A percentile compares a stretch with the other conserved stretches of the same genome.
These are phyloP conservation scores for Bothriochloa decipiens DNA, from an alignment of 176 grass and related monocot genomes.

Conservation along the genomic window DNA sequence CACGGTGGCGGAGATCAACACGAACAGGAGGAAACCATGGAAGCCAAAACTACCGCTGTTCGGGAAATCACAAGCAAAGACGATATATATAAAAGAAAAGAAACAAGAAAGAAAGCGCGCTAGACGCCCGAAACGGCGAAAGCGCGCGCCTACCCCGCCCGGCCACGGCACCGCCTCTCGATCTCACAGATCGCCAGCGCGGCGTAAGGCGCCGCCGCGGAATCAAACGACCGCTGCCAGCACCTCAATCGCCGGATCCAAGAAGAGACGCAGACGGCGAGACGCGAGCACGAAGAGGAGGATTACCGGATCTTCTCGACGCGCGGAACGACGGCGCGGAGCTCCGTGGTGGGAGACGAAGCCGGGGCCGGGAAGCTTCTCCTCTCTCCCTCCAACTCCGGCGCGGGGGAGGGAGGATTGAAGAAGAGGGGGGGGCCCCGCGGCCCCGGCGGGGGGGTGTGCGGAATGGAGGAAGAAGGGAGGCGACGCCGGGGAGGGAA, in stretches of 20 bases:
- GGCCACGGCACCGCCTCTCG: not conserved
- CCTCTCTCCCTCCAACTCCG: conserved; percentile 43
- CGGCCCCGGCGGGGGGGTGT: too few relatives aligned
- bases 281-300: not conserved
- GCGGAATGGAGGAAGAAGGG: not conserved
- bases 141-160: not conserved
- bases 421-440: conserved; percentile 32
- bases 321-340: not conserved
- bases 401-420: conserved; percentile 31
- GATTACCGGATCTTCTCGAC: not conserved
- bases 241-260: conserved; percentile 38
- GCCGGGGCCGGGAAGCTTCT: not conserved
- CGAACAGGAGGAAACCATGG: too few relatives aligned
- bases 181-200: not conserved
- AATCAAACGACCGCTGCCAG: not conserved
- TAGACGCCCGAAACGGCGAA: not conserved
- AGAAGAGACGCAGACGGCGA: not conserved
- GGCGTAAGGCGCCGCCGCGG: not conserved
- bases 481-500: conserved; percentile 11
- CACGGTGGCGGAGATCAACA: not conserved
- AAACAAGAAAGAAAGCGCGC: not conserved
- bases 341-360: too few relatives aligned
- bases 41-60: too few relatives aligned
- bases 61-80: too few relatives aligned
- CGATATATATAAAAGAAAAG: not conserved